Percentiles rank a stretch among this genome's conserved stretches.
These are phyloP conservation scores for Nakazawaea holstii DNA, from an alignment of 805 yeast genomes.

Conservation along the genomic window DNA sequence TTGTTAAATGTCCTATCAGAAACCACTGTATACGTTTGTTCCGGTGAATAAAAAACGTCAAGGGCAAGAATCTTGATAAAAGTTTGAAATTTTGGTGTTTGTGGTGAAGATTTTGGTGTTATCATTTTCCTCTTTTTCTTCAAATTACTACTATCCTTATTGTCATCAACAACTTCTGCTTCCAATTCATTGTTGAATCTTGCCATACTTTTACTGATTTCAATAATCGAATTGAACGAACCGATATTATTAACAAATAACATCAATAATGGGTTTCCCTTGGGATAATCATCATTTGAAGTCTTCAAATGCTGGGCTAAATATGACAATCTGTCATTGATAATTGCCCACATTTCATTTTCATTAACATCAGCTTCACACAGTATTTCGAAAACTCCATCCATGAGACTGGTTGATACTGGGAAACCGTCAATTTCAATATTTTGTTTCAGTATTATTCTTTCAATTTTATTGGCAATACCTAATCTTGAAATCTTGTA, in stretches of 20 bases:
- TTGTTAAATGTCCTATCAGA: slow-evolving; percentile 32
- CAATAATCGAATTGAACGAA: slow-evolving; percentile 38
- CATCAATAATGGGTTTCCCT: slow-evolving; percentile 43
- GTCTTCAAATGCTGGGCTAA: neutral
- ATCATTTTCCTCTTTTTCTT: slow-evolving; percentile 21
- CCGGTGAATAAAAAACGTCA: slow-evolving; percentile 29
- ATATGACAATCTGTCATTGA: neutral
- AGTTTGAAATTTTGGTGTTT: slow-evolving; percentile 7
- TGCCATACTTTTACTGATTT: slow-evolving; percentile 40
- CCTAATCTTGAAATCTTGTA: slow-evolving; percentile 51
- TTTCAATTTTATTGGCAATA: slow-evolving; percentile 14
- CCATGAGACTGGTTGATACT: neutral
- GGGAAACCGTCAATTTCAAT: neutral
- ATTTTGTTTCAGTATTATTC: neutral
- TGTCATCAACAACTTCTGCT: slow-evolving; percentile 14
- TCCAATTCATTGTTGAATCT: slow-evolving; percentile 35
- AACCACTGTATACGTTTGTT: slow-evolving; percentile 25
- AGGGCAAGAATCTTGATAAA: slow-evolving; percentile 37
- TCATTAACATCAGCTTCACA: neutral
- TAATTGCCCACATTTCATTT: neutral
- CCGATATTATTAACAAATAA: slow-evolving; percentile 42
- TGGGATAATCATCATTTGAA: slow-evolving; percentile 12
- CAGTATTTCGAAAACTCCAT: slow-evolving; percentile 3
- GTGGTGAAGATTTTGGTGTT: neutral
- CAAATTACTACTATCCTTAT: slow-evolving; percentile 15